Evolutionary conservation across 208 protist species (phyloP).

Genomic region (Phytomonas sp.): DNA sequence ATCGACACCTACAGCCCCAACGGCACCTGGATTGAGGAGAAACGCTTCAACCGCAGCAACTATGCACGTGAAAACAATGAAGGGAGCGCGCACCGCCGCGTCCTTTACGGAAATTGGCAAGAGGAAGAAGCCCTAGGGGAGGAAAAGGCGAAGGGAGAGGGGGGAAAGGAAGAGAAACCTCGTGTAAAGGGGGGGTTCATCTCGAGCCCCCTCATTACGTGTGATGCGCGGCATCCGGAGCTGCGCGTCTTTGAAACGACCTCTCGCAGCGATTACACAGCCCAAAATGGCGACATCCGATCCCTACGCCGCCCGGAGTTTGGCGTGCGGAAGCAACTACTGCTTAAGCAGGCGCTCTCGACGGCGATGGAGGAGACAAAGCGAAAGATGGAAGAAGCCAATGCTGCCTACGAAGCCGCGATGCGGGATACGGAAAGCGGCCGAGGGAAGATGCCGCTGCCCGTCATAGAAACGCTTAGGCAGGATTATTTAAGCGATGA

Average conservation of each 20-base stretch:
- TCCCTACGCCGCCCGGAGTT: slow-evolving; percentile 40
- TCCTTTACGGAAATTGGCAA: slow-evolving; percentile 87
- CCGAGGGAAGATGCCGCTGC: slow-evolving; percentile 31
- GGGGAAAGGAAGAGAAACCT: slow-evolving; percentile 14
- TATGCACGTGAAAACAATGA: slow-evolving; percentile 26
- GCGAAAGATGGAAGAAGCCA: slow-evolving; percentile 5
- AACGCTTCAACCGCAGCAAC: slow-evolving; percentile 75
- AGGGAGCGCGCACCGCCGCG: slow-evolving; percentile 25
- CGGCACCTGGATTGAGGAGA: slow-evolving; percentile 83
- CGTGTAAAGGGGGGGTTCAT: slow-evolving; percentile 4
- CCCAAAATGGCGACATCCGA: slow-evolving; percentile 39
- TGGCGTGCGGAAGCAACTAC: slow-evolving; percentile 57
- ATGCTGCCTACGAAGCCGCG: background rate
- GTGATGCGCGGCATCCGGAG: slow-evolving; percentile 26
- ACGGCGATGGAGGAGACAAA: slow-evolving; percentile 36
- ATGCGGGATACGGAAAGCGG: background rate
- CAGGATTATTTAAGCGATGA: slow-evolving; percentile 70
- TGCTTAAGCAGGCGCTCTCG: slow-evolving; percentile 43
- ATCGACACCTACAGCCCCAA: slow-evolving; percentile 85
- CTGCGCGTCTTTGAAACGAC: slow-evolving; percentile 63
- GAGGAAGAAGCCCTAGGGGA: slow-evolving; percentile 71
- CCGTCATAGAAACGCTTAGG: slow-evolving; percentile 42
- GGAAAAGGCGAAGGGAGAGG: slow-evolving; percentile 47
- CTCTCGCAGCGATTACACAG: slow-evolving; percentile 63
- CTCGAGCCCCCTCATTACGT: slow-evolving; percentile 47